Evolutionary conservation across 164 flowering plant genomes (phyloP), one percentile per base, ranked within the genome.

Genomic region (Echeveria elegans): DNA sequence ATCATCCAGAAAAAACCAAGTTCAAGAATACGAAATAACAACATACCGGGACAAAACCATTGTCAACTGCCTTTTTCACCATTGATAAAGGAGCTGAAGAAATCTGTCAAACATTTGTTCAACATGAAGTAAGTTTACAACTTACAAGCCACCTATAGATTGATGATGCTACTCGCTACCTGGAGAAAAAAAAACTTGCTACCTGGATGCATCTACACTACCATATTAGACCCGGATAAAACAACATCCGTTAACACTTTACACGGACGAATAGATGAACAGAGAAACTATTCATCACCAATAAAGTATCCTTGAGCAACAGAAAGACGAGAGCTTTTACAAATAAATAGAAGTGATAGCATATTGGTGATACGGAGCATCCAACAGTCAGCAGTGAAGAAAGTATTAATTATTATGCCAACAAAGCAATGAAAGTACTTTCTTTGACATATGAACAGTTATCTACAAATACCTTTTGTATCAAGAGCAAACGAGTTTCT

Each of bases 11-110:
- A 6, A 48, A 4, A 52, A 52, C 28, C 28, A 52, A 52, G 23
- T 14, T 52, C 28, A 14, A 10, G 3, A 21, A 52, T 4, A 52
- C 58, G 23, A n/a, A 50, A 1, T 9, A 52, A 21, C 28, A 52
- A 52, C 56, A 52, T 52, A 52, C 58, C 67, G 99, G 99, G 65
- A 88, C 74, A 75, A 94, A 87, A 64, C 99, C 99, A 37, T 87
- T 74, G 71, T 80, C 70, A 24, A 91, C 72, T 64, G 96, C 85
- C 65, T 79, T 79, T 9, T 74, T 73, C 52, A 94, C 88, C 63
- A 72, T 78, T 45, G 85, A 79, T 37, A 80, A 66, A 72, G 87
- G 86, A 75, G 89, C 95, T 50, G 74, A 71, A 26, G 78, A 77
- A 38, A 94, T 75, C 98, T 91, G 88, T 34, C 72, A 52, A 74